Evolutionary conservation across 2,329 filamentous ascomycete species (phyloP).

Genomic region (Dothiorella sarmentorum): DNA sequence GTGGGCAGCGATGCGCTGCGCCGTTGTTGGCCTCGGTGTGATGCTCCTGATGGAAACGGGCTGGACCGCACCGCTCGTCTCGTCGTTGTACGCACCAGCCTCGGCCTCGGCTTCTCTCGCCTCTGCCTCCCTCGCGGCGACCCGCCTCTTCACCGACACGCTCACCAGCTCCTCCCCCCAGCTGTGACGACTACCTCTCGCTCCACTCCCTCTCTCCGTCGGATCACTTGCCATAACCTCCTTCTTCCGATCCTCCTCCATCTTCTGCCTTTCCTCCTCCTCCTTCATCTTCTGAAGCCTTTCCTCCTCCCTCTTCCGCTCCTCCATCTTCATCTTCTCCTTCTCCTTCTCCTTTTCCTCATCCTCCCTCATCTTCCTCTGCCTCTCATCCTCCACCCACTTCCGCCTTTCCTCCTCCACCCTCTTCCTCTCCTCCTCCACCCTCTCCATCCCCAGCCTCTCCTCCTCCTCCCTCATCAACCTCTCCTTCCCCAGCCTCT

Average conservation of each 20-base stretch:
- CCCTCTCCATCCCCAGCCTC: background rate
- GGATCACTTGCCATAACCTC: background rate
- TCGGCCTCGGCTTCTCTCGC: background rate
- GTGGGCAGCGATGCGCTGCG: background rate
- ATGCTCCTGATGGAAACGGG: too few relatives aligned
- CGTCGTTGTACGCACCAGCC: background rate
- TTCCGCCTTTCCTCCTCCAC: background rate
- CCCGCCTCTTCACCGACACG: background rate
- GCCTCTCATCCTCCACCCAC: background rate
- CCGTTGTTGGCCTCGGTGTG: background rate
- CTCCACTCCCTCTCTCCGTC: background rate
- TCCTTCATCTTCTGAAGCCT: too few relatives aligned
- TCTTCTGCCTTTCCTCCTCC: background rate
- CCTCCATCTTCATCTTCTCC: background rate
- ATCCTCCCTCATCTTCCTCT: too few relatives aligned
- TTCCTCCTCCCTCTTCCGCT: background rate
- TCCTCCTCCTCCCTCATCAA: background rate
- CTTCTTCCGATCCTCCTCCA: background rate
- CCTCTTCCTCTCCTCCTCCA: background rate
- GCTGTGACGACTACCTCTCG: background rate
- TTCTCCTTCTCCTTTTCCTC: background rate
- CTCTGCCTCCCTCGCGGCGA: background rate
- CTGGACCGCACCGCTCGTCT: too few relatives aligned
- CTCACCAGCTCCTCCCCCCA: background rate
- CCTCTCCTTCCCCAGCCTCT: background rate